phyloP scores from a whole-genome alignment of 116 monocot genomes.

The Posidonia oceanica region DNA sequence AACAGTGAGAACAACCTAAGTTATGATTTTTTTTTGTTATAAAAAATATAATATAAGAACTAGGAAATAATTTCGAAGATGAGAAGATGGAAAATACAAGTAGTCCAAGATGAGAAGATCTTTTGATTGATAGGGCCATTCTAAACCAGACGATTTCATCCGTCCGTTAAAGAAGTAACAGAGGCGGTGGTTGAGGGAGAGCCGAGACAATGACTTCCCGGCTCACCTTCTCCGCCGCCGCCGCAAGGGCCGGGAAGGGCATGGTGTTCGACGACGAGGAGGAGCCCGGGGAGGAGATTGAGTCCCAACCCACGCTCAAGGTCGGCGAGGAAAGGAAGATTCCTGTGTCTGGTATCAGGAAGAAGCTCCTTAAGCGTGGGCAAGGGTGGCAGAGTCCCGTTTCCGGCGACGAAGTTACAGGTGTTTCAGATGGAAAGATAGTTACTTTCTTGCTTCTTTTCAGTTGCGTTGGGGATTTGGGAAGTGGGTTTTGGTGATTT shows the following conservation, averaged over 20 bases:
- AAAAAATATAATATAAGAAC: too few relatives aligned
- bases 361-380: slow-evolving; percentile 59
- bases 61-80: too few relatives aligned
- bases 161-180: not conserved
- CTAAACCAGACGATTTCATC: too few relatives aligned
- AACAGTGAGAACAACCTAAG: too few relatives aligned
- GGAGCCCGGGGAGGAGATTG: slow-evolving; percentile 69
- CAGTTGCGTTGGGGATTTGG: not conserved
- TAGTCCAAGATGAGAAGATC: too few relatives aligned
- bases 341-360: slow-evolving; percentile 29
- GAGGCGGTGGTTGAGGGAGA: too few relatives aligned
- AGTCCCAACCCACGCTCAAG: slow-evolving; percentile 52
- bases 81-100: too few relatives aligned
- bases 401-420: slow-evolving; percentile 52
- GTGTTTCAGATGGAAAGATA: slow-evolving; percentile 9
- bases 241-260: slow-evolving; percentile 20
- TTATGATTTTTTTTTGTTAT: too few relatives aligned
- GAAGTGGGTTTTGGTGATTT: not conserved
- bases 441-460: not conserved
- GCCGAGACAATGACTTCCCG: too few relatives aligned
- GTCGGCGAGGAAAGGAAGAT: slow-evolving; percentile 56
- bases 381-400: slow-evolving; percentile 39
- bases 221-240: slow-evolving; percentile 37
- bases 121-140: too few relatives aligned
- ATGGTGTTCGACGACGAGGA: slow-evolving; percentile 23